Evolutionary conservation across 179 eudicot genomes (phyloP).

Genomic region (Carnegiea gigantea): DNA sequence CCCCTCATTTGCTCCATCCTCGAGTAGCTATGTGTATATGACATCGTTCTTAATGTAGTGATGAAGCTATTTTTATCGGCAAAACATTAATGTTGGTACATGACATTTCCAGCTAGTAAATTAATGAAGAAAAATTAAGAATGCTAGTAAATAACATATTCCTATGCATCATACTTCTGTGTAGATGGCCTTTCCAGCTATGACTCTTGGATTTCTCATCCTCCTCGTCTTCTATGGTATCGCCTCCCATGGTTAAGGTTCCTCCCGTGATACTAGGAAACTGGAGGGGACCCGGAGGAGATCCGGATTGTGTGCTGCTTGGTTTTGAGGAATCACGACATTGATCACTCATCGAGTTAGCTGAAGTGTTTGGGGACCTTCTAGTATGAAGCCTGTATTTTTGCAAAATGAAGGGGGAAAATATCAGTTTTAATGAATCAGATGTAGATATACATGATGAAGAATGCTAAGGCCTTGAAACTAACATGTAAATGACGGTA

Average conservation of each 20-base stretch:
- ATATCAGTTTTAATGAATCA: background rate
- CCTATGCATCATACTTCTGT: slow-evolving; percentile 40
- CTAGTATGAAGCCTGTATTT: slow-evolving; percentile 71
- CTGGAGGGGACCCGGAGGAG: slow-evolving; percentile 66
- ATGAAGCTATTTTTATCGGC: slow-evolving; percentile 32
- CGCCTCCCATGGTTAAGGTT: slow-evolving; percentile 43
- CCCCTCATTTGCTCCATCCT: background rate
- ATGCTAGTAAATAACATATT: slow-evolving; percentile 23
- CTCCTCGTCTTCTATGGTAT: slow-evolving; percentile 57
- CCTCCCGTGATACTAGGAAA: slow-evolving; percentile 36
- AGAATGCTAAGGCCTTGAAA: background rate
- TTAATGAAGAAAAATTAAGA: too few relatives aligned
- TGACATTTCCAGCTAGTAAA: too few relatives aligned
- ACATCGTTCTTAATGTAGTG: slow-evolving; percentile 18
- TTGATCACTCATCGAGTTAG: slow-evolving; percentile 33
- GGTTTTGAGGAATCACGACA: slow-evolving; percentile 42
- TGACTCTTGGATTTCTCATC: slow-evolving; percentile 56
- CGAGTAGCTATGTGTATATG: slow-evolving; percentile 14
- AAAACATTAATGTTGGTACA: slow-evolving; percentile 41
- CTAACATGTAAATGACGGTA: slow-evolving; percentile 86
- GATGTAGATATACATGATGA: background rate
- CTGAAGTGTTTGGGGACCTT: slow-evolving; percentile 32
- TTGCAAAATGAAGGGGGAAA: slow-evolving; percentile 28
- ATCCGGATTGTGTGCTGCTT: slow-evolving; percentile 49
- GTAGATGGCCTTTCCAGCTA: slow-evolving; percentile 44